Base-by-base conservation (phyloP, 257 asterid genomes). In the Ocimum tenuiflorum region DNA sequence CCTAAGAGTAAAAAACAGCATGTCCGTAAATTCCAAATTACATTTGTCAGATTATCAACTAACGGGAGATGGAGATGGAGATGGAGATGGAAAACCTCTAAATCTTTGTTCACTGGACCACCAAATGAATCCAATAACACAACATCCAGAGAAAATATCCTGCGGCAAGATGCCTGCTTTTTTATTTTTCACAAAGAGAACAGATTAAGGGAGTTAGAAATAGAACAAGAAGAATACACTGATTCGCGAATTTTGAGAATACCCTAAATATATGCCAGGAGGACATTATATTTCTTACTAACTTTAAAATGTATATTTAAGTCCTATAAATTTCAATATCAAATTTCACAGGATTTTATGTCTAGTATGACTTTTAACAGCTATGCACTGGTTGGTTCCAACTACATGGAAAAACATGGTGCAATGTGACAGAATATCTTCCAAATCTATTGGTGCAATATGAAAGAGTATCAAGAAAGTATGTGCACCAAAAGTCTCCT, bases 101-200 rank as follows among this genome's bases (percentile, higher is more conserved):
- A 59, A 42, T 86, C 95, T 74, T 78, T 81, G 74, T 77, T 79
- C 77, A 82, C 86, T 20, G 83, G 78, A 48, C 24, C 58, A 57
- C 83, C 87, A 79, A 83, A 83, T 24, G 77, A 85, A 67, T 88
- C 83, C 81, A 74, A 63, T 57, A 91, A 78, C 14, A 77, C 70
- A 39, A 86, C 88, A 74, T 91, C 96, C 79, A 91, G 45, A 60
- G 96, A 83, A 68, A 88, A 86, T 49, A 81, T 83, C 80, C 91
- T 83, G 58, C 96, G 87, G 75, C 96, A 91, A 36, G 96, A 88
- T 74, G 95, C 95, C 98, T 91, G 85, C 49, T 60, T 60, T 70
- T 33, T 38, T n/a, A n/a, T n/a, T 31, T 57, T 2, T 20, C 33
- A 59, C 13, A 33, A 48, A n/a, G 45, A 14, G 17, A 58, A 53